Evolutionary conservation across 345 rosid genomes (phyloP), one percentile per base, ranked within the genome.

Genomic region (Moricandia arvensis): DNA sequence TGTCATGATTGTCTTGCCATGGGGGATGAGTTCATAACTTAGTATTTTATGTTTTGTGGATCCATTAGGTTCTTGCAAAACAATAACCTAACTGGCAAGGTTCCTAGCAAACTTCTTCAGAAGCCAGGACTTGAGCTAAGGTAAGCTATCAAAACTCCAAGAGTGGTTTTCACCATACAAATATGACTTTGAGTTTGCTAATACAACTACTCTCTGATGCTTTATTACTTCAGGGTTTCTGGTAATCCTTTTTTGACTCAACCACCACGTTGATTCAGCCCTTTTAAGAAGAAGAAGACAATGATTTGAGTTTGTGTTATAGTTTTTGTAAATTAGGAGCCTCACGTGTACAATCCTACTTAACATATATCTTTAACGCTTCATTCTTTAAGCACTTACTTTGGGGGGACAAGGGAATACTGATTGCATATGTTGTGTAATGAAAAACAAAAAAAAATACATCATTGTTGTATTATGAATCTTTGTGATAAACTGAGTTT

Each of bases 21-120:
- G 57, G 30, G 24, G 17, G 55, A 63, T 37, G 64, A 8, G 18
- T 55, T 55, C 1, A 31, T 68, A 53, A 68, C 53, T 73, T 12
- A 8, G 49, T 2, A 7, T 18, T 78, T n/a, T 35, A 30, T 62
- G 43, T 11, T 68, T 41, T 26, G 5, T 66, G 16, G 59, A 72
- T 29, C 15, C 6, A 58, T 54, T 88, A 94, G 98, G 71, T 90
- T 83, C 81, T 79, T 94, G 69, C 92, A 94, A 75, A 91, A 91
- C 90, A 94, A 94, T 78, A 89, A 89, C 73, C 83, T 94, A 73
- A 87, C 91, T 2, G 95, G 98, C 68, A 83, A 76, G 66, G 34
- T 87, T 59, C 96, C 96, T n/a, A 74, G 51, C 72, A 85, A 74
- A 38, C 91, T 91, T 61, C 61, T 73, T 55, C 80, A 79, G 55